These are phyloP conservation scores for Citeromyces hawaiiensis DNA, from an alignment of 1,139 yeast genomes.

Conservation along the genomic window DNA sequence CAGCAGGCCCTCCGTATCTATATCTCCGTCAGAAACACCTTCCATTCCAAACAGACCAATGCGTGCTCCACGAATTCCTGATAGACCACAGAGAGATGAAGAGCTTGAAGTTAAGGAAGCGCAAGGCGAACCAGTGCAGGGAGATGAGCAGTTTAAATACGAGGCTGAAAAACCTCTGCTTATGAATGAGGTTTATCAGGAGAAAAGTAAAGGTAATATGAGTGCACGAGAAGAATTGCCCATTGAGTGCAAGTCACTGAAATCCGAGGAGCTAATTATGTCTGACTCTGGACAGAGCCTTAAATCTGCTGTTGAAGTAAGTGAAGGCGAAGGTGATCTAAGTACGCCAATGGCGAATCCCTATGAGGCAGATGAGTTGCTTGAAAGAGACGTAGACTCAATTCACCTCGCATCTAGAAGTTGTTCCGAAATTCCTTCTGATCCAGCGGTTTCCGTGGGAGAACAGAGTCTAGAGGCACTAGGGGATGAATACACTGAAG, in stretches of 20 bases:
- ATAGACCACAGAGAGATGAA: background rate
- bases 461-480: no score
- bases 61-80: background rate
- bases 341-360: background rate
- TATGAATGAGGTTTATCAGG: background rate
- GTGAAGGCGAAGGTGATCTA: background rate
- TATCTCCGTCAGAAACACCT: conserved; percentile 7
- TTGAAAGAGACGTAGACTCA: no score
- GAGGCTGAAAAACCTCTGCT: no score
- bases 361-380: background rate
- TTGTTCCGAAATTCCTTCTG: no score
- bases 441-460: no score
- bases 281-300: background rate
- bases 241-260: background rate
- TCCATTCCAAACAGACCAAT: conserved; percentile 4
- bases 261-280: background rate
- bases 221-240: background rate
- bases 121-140: background rate
- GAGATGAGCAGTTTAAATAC: background rate
- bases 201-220: background rate
- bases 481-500: no score
- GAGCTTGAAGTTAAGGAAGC: background rate
- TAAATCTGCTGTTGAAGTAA: background rate
- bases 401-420: no score
- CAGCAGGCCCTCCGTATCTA: background rate